Percentiles rank a stretch among this genome's conserved stretches.
Conservation (phyloP, 129 eudicot species). For the Rutidosis leptorrhynchoides region DNA sequence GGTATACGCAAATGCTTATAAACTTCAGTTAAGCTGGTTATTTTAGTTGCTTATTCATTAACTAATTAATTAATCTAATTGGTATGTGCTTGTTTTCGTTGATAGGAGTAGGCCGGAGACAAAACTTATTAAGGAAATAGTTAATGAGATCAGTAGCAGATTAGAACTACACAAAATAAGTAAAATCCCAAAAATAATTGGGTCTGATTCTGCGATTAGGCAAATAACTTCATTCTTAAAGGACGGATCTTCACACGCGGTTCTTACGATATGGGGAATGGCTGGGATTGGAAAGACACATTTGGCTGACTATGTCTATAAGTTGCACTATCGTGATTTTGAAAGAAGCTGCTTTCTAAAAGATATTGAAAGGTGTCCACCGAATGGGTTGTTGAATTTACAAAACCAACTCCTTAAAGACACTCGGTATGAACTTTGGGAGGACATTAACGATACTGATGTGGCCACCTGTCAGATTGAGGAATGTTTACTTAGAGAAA, state of each 20-base stretch:
- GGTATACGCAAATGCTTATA: background rate
- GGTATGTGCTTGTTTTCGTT: background rate
- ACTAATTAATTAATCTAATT: background rate
- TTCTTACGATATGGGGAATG: constrained; percentile 18
- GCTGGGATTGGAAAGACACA: constrained; percentile 40
- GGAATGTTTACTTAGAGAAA: constrained; percentile 13
- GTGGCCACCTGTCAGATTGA: constrained; percentile 16
- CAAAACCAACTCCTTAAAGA: constrained; percentile 31
- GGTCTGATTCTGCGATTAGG: background rate
- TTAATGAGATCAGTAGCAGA: background rate
- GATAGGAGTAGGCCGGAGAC: background rate
- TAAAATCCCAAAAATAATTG: background rate
- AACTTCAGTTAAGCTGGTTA: background rate
- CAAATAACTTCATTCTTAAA: constrained; percentile 7
- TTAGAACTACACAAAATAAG: constrained; percentile 5
- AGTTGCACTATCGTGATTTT: constrained; percentile 15
- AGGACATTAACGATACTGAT: constrained; percentile 5
- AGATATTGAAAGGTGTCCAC: background rate
- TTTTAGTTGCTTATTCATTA: background rate
- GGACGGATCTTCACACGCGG: background rate
- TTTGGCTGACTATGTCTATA: constrained; percentile 20
- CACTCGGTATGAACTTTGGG: constrained; percentile 1
- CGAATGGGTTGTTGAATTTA: constrained; percentile 25
- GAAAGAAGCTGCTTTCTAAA: constrained; percentile 27
- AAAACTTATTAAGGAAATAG: constrained; percentile 7